Conservation (phyloP, 2,329 filamentous ascomycete genomes). For the Aspergillus transmontanensis region DNA sequence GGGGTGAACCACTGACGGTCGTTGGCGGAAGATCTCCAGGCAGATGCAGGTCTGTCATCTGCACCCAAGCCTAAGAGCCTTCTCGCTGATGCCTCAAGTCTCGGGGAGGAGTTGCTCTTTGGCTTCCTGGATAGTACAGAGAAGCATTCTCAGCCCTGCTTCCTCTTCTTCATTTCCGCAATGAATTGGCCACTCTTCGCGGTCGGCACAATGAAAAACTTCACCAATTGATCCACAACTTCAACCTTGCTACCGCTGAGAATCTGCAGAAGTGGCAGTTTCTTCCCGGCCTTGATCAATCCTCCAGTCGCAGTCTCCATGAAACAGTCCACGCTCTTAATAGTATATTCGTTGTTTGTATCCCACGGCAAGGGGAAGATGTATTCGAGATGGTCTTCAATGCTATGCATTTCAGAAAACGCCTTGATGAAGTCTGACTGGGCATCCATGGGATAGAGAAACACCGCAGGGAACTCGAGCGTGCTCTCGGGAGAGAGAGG, state of each 20-base stretch:
- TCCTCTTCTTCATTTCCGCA: slow-evolving; percentile 78
- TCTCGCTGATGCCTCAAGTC: not conserved
- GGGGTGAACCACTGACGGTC: not conserved
- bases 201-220: slow-evolving; percentile 79
- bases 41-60: not conserved
- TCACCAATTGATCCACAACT: slow-evolving; percentile 82
- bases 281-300: slow-evolving; percentile 86
- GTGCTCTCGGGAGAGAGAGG: slow-evolving; percentile 71
- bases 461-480: slow-evolving; percentile 74
- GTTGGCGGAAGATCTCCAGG: not conserved
- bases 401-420: slow-evolving; percentile 74
- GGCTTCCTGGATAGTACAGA: not conserved
- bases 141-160: slow-evolving; percentile 34
- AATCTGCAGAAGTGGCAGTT: slow-evolving; percentile 74
- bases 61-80: not conserved
- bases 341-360: slow-evolving; percentile 63
- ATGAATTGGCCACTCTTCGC: slow-evolving; percentile 73
- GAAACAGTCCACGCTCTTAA: slow-evolving; percentile 75
- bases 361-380: slow-evolving; percentile 93
- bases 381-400: slow-evolving; percentile 79
- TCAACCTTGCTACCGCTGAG: slow-evolving; percentile 77
- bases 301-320: slow-evolving; percentile 81
- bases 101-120: not conserved
- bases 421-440: slow-evolving; percentile 91
- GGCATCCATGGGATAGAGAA: slow-evolving; percentile 80